Evolutionary conservation across 345 rosid genomes (phyloP), one percentile per base, ranked within the genome.

Genomic region (Moringa oleifera): DNA sequence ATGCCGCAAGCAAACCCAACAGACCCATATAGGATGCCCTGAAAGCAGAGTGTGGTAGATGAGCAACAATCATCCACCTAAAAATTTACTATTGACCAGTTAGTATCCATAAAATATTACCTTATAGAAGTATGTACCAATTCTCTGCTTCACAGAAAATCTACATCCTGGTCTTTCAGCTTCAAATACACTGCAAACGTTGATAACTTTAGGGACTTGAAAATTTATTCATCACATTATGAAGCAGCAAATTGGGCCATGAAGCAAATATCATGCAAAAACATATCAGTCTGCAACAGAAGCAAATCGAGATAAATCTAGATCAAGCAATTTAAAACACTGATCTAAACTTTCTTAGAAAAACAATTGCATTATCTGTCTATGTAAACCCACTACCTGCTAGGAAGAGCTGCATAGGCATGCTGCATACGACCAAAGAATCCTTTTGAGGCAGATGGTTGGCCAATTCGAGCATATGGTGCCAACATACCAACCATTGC

Each of bases 401-500:
- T 94, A 21, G 99, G 96, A 68, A 94, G 97, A 45, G 99, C 90
- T 33, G 77, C 80, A 82, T 79, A 94, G 65, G 99, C 95, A 67
- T 56, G 81, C 55, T 71, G 83, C 71, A 82, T 51, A 41, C 70
- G 51, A 66, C 96, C 99, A 50, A 88, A 54, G 55, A 79, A 61
- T 25, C 99, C 96, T 63, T 56, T 81, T 0, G 95, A 81, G 1
- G 77, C 65, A 16, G 96, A 77, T 51, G 83, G 82, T 68, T 79
- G 79, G 49, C 97, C 95, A 20, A 88, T 80, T 46, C 97, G 89
- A 37, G 78, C 97, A 76, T 82, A 94, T 51, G 99, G 99, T 7
- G 99, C 97, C 59, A 94, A 54, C 97, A 90, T 86, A 66, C 95
- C 95, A 55, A 91, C 99, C 63, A 94, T 73, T 64, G 99, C 97